These are phyloP conservation scores for Blepharisma japonicum DNA, from an alignment of 73 alveolate genomes.

Conservation along the genomic window DNA sequence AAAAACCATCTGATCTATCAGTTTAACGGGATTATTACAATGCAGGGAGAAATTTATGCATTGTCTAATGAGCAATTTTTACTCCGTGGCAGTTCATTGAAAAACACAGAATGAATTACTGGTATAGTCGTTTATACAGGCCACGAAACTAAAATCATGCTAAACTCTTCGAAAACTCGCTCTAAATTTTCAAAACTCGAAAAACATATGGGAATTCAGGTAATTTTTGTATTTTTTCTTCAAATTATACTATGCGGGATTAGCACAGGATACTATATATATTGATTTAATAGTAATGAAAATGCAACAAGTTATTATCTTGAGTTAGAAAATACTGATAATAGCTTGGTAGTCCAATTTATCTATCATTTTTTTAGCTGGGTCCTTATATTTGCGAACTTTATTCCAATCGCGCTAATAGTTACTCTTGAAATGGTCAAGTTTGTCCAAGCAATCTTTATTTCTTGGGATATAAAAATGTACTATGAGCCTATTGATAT, in stretches of 20 bases:
- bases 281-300: slow-evolving; percentile 46
- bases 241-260: slow-evolving; percentile 48
- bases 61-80: slow-evolving; percentile 11
- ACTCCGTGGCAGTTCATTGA: slow-evolving; percentile 73
- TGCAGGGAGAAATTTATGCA: too few relatives aligned
- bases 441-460: slow-evolving; percentile 88
- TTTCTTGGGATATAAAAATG: slow-evolving; percentile 77
- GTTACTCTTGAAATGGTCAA: slow-evolving; percentile 97
- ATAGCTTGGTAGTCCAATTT: neutral
- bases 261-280: slow-evolving; percentile 47
- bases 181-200: slow-evolving; percentile 69
- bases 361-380: neutral
- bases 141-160: slow-evolving; percentile 91
- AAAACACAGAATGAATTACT: slow-evolving; percentile 74
- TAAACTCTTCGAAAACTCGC: slow-evolving; percentile 61
- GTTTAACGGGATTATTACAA: slow-evolving; percentile 58
- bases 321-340: neutral
- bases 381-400: slow-evolving; percentile 51
- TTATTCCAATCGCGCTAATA: slow-evolving; percentile 94
- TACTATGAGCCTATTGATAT: slow-evolving; percentile 56
- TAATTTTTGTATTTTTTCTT: slow-evolving; percentile 58
- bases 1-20: slow-evolving; percentile 68
- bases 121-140: slow-evolving; percentile 89
- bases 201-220: slow-evolving; percentile 46
- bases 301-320: neutral